phyloP scores from a whole-genome alignment of 2,329 filamentous ascomycete genomes.

The Aspergillus fischeri region DNA sequence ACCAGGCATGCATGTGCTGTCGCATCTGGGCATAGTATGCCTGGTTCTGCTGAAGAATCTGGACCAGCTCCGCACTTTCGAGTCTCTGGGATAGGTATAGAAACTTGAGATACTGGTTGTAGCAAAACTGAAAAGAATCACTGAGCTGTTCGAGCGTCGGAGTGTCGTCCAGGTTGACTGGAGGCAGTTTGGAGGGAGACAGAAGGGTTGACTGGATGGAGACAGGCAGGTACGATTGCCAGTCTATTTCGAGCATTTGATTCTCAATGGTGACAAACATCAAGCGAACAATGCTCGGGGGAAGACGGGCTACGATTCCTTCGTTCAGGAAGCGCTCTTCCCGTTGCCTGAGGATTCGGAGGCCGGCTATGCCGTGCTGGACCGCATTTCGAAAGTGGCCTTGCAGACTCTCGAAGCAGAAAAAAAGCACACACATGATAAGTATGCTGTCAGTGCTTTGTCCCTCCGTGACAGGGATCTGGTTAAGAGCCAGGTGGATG shows the following conservation, averaged over 20 bases:
- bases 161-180: background rate
- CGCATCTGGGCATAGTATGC: constrained; percentile 5
- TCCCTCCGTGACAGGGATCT: constrained; percentile 33
- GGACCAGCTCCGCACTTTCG: background rate
- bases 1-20: constrained; percentile 8
- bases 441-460: constrained; percentile 34
- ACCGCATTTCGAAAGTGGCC: constrained; percentile 46
- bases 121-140: constrained; percentile 11
- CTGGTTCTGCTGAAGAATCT: background rate
- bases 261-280: constrained; percentile 15
- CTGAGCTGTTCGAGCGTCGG: constrained; percentile 10
- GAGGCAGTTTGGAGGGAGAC: background rate
- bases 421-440: constrained; percentile 49
- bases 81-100: constrained; percentile 3
- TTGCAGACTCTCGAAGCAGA: constrained; percentile 53
- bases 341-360: constrained; percentile 24
- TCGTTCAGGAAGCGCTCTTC: background rate
- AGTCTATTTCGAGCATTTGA: constrained; percentile 17
- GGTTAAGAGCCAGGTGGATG: constrained; percentile 36
- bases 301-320: constrained; percentile 5
- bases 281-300: constrained; percentile 7
- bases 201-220: constrained; percentile 4
- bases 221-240: constrained; percentile 2
- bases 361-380: constrained; percentile 30
- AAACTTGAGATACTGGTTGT: constrained; percentile 11